Percentiles rank a stretch among this genome's conserved stretches.
These are phyloP conservation scores for Penicillium sp. DNA, from an alignment of 2,329 filamentous ascomycete genomes.

Conservation along the genomic window DNA sequence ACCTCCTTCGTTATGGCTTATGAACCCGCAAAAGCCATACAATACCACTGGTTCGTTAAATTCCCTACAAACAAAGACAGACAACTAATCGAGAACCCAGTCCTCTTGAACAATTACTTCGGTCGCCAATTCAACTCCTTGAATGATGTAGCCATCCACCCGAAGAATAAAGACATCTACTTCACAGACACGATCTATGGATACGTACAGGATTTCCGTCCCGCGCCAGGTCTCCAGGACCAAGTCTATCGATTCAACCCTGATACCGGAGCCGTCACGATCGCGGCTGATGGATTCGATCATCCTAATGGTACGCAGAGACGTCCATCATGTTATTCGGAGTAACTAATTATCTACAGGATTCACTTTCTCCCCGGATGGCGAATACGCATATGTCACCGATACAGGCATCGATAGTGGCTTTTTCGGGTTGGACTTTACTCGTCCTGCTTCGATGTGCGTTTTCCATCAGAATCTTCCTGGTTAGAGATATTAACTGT, in stretches of 20 bases:
- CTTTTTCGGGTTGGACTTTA: conserved; percentile 15
- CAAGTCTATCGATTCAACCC: conserved; percentile 18
- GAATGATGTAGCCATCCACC: conserved; percentile 18
- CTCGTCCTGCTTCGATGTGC: conserved; percentile 16
- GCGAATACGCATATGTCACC: conserved; percentile 15
- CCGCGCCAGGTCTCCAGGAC: conserved; percentile 14
- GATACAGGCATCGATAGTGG: conserved; percentile 17
- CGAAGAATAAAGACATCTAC: conserved; percentile 17
- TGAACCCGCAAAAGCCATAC: conserved; percentile 18
- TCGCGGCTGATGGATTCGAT: conserved; percentile 7
- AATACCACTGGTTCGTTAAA: conserved; percentile 11
- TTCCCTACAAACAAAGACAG: neutral
- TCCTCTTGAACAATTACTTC: conserved; percentile 20
- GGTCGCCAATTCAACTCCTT: conserved; percentile 20
- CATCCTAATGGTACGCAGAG: neutral
- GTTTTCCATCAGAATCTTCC: too few species aligned
- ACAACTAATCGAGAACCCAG: neutral
- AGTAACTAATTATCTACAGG: conserved; percentile 1
- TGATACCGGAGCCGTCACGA: conserved; percentile 8
- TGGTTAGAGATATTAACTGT: too few species aligned
- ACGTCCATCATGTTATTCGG: neutral
- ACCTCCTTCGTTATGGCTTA: conserved; percentile 15
- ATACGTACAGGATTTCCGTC: conserved; percentile 19
- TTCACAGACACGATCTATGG: conserved; percentile 21
- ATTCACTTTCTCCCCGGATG: conserved; percentile 18